Conservation (phyloP, 2,329 filamentous ascomycete genomes). For the Colletotrichum gigasporum region DNA sequence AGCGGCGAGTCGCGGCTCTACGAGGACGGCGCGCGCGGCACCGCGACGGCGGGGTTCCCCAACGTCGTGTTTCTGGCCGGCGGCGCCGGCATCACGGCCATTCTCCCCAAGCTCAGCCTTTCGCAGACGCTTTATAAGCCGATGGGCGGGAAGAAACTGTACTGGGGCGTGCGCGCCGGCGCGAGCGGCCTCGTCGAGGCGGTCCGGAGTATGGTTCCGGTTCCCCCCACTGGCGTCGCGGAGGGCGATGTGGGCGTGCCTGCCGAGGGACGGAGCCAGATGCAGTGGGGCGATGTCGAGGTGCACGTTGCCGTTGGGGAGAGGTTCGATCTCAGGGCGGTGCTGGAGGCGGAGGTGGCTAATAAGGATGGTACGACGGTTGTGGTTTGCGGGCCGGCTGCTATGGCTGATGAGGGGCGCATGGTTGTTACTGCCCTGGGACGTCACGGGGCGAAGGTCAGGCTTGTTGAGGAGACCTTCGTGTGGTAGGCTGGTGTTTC, state of each 20-base stretch:
- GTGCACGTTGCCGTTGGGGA: slow-evolving; percentile 35
- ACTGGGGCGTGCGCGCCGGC: slow-evolving; percentile 39
- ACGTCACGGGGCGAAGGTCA: slow-evolving; percentile 32
- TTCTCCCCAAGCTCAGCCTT: slow-evolving; percentile 37
- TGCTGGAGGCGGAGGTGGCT: slow-evolving; percentile 35
- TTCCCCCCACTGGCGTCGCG: too few relatives aligned
- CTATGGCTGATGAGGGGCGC: slow-evolving; percentile 41
- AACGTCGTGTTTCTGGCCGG: slow-evolving; percentile 41
- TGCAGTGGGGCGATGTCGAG: slow-evolving; percentile 30
- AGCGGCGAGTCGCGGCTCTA: slow-evolving; percentile 40
- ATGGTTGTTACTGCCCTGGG: slow-evolving; percentile 31
- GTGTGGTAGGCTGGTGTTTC: slow-evolving; percentile 33
- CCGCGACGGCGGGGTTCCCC: slow-evolving; percentile 35
- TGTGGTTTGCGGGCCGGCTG: slow-evolving; percentile 40
- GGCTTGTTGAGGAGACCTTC: slow-evolving; percentile 39
- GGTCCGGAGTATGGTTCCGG: slow-evolving; percentile 36
- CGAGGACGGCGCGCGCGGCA: slow-evolving; percentile 31
- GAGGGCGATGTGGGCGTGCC: not conserved
- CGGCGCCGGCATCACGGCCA: slow-evolving; percentile 43
- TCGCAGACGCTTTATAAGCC: slow-evolving; percentile 34
- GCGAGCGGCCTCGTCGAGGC: slow-evolving; percentile 34
- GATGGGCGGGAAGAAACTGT: slow-evolving; percentile 39
- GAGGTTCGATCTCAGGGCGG: slow-evolving; percentile 35
- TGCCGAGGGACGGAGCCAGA: slow-evolving; percentile 14
- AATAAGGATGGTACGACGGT: slow-evolving; percentile 35